Base-by-base conservation (phyloP, 345 rosid genomes). In the Populus pruinosa region DNA sequence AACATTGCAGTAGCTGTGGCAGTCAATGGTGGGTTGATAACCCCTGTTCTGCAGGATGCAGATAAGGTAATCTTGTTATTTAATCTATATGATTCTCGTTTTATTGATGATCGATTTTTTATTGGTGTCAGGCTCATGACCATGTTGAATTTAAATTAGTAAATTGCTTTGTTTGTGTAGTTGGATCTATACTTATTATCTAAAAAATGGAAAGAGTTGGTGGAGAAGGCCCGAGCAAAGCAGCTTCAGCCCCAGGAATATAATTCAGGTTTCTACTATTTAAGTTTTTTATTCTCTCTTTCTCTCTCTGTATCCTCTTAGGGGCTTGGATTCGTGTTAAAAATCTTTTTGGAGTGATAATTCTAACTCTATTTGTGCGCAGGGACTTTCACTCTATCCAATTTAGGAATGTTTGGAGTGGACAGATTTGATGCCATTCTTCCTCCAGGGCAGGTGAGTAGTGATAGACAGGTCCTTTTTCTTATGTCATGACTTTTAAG, bases 361-460 rank as follows among this genome's bases (percentile, higher is more conserved):
- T 23, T 27, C 75, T 43, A 63, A 39, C 31, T 79, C 33, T 73
- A 33, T 73, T 72, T 49, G n/a, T 61, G 4, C 77, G 73, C 89
- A 96, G 99, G 98, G 70, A 93, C 99, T 62, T 96, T 96, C 84
- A 96, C 98, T 47, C 83, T 96, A 62, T 96, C 98, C 77, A 93
- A 93, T 83, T 86, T 96, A 50, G 99, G 97, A 61, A 93, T 96
- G 98, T 96, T 91, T 83, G 97, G 98, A 73, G 98, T 92, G 73
- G 98, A 93, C 83, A 90, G 94, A 78, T 96, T 96, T 81, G 98
- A 96, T 88, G 99, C 99, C 81, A 96, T 96, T 82, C 98, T 92
- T 75, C 98, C 99, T 23, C 96, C 99, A 53, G 92, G 97, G 84
- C 94, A 92, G 93, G 96, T 93, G 82, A 81, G 84, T 69, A 50